Evolutionary conservation across 2,329 filamentous ascomycete genomes (phyloP).

Genomic region (Sclerotinia nivalis): DNA sequence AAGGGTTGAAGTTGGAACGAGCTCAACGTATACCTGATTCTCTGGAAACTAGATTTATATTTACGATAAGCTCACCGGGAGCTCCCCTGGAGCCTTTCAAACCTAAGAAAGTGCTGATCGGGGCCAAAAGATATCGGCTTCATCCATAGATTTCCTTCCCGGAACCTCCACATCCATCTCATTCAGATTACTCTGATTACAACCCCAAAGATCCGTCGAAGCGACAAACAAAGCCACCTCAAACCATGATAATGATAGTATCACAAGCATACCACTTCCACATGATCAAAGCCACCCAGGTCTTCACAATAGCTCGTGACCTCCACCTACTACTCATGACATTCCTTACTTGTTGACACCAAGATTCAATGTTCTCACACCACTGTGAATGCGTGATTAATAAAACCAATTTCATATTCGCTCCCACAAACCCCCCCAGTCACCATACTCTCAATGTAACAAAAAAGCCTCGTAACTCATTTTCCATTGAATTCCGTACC

Average conservation of each 20-base stretch:
- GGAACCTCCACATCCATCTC: no score
- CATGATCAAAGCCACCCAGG: neutral
- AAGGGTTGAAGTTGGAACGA: no score
- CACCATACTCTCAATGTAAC: neutral
- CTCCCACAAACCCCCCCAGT: neutral
- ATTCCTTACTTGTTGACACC: neutral
- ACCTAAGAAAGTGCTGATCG: no score
- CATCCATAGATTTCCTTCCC: no score
- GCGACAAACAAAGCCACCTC: no score
- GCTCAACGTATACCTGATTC: no score
- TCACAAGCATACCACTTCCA: neutral
- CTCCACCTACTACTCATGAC: neutral
- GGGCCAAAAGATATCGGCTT: no score
- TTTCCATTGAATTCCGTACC: neutral
- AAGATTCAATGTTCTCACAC: neutral
- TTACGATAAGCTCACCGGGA: no score
- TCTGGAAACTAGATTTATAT: no score
- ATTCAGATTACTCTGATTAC: no score
- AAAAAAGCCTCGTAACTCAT: constrained; percentile 1
- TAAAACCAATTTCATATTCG: neutral
- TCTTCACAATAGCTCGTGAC: neutral
- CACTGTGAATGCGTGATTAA: neutral
- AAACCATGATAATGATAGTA: neutral
- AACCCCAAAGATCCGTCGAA: no score
- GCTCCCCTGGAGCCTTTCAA: no score